Percentiles rank a stretch among this genome's conserved stretches.
These are phyloP conservation scores for Exutisphaerella laricina DNA, from an alignment of 2,329 filamentous ascomycete genomes.

Conservation along the genomic window DNA sequence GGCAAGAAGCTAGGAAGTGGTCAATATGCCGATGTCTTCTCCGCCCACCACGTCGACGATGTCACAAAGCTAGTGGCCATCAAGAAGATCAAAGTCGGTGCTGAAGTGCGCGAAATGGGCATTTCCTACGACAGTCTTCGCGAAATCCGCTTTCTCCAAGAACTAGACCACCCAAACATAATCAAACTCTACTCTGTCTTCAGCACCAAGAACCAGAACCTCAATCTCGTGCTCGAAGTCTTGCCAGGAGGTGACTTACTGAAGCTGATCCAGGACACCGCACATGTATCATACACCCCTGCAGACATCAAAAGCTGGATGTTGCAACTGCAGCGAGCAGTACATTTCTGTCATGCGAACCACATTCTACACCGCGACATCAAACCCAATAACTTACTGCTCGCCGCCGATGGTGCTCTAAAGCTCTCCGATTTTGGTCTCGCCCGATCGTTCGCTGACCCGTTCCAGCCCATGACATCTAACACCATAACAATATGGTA, in stretches of 20 bases:
- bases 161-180: constrained; percentile 91
- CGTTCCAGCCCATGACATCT: constrained; percentile 77
- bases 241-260: constrained; percentile 91
- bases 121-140: constrained; percentile 92
- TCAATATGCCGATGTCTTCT: constrained; percentile 94
- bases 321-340: constrained; percentile 86
- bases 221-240: constrained; percentile 92
- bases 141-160: constrained; percentile 91
- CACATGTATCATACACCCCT: constrained; percentile 70
- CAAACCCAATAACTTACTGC: constrained; percentile 96
- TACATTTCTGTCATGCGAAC: constrained; percentile 97
- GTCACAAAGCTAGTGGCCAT: constrained; percentile 76
- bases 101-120: constrained; percentile 75
- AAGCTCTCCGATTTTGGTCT: constrained; percentile 98
- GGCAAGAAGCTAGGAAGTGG: constrained; percentile 91
- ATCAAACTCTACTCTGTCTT: constrained; percentile 90
- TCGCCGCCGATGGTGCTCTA: constrained; percentile 85
- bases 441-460: constrained; percentile 82
- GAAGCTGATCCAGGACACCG: constrained; percentile 82
- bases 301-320: constrained; percentile 98
- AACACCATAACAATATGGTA: constrained; percentile 98
- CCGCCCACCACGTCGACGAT: constrained; percentile 70
- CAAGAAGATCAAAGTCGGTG: constrained; percentile 85
- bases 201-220: constrained; percentile 91
- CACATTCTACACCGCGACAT: constrained; percentile 94